phyloP scores from a whole-genome alignment of 352 stramenopile genomes.

The Aphanomyces euteiches region DNA sequence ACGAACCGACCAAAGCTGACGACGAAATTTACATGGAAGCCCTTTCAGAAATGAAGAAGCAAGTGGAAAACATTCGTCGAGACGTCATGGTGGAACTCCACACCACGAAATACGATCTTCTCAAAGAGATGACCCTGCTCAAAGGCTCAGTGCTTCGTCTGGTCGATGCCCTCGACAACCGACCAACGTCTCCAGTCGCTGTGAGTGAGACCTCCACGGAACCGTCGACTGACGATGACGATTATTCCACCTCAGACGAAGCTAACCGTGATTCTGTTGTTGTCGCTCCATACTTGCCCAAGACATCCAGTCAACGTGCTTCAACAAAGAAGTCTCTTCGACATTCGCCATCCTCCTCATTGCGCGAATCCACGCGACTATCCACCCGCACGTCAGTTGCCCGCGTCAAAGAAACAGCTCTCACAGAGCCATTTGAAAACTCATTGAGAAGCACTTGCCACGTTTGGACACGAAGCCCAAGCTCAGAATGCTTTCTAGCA shows the following conservation, averaged over 20 bases:
- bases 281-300: neutral
- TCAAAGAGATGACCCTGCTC: constrained; percentile 80
- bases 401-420: constrained; percentile 13
- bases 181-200: constrained; percentile 21
- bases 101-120: constrained; percentile 73
- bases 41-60: constrained; percentile 56
- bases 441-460: constrained; percentile 19
- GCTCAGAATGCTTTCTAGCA: constrained; percentile 33
- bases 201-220: constrained; percentile 34
- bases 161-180: neutral
- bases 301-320: neutral
- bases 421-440: constrained; percentile 17
- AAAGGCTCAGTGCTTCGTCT: constrained; percentile 72
- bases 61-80: constrained; percentile 61
- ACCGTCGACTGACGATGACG: constrained; percentile 46
- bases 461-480: constrained; percentile 15
- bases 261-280: too few relatives aligned
- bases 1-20: neutral
- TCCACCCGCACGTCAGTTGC: neutral
- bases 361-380: constrained; percentile 3
- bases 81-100: constrained; percentile 86
- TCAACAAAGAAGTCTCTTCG: neutral
- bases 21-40: constrained; percentile 34
- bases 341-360: neutral
- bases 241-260: neutral